These are phyloP conservation scores for Tulasnella sp. DNA, from an alignment of 768 basidiomycete genomes.

Conservation along the genomic window DNA sequence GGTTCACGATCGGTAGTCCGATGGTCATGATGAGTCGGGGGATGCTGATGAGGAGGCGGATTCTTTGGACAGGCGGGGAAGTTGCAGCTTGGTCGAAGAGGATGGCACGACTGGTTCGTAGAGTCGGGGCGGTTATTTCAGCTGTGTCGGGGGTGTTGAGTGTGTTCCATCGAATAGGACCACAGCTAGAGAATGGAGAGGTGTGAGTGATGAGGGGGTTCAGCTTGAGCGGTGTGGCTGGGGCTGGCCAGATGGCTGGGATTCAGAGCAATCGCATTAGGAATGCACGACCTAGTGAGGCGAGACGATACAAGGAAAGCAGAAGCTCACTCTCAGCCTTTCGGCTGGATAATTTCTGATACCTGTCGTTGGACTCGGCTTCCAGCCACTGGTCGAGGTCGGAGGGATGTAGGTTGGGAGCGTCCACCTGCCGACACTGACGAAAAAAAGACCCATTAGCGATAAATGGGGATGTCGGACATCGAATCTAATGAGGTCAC, in stretches of 20 bases:
- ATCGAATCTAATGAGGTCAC: not conserved
- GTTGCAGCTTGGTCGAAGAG: not conserved
- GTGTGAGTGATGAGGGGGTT: not conserved
- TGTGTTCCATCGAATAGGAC: not conserved
- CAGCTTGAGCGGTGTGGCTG: not conserved
- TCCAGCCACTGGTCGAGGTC: not conserved
- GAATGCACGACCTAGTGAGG: not conserved
- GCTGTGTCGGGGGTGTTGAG: not conserved
- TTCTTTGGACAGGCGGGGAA: not conserved
- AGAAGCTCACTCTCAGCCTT: not conserved
- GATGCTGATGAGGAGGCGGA: not conserved
- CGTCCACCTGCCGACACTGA: not conserved
- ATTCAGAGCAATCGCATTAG: not conserved
- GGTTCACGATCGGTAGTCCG: not conserved
- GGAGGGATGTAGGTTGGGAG: not conserved
- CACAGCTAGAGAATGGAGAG: not conserved
- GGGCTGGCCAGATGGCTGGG: not conserved
- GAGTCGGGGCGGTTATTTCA: not conserved
- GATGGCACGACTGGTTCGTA: not conserved
- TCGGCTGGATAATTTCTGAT: not conserved
- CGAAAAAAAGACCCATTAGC: not conserved
- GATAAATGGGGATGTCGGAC: not conserved
- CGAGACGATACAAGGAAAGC: not conserved
- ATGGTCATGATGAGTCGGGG: conserved; percentile 1
- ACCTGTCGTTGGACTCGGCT: not conserved